Conservation (phyloP, 2,329 filamentous ascomycete genomes). For the Ustulina deusta region DNA sequence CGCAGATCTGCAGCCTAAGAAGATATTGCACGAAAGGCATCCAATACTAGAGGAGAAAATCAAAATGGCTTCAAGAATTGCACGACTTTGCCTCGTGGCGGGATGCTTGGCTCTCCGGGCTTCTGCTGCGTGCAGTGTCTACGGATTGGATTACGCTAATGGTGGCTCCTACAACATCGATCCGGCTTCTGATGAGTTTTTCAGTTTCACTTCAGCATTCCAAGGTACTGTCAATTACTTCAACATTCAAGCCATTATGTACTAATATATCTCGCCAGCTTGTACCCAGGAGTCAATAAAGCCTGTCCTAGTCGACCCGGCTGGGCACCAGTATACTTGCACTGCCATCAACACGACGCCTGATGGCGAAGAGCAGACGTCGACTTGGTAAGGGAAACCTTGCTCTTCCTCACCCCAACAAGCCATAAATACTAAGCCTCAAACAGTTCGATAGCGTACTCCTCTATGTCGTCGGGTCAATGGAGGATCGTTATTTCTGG, state of each 20-base stretch:
- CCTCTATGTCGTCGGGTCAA: conserved; percentile 53
- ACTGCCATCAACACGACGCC: conserved; percentile 53
- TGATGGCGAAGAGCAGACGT: conserved; percentile 52
- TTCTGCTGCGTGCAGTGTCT: conserved; percentile 50
- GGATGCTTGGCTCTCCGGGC: conserved; percentile 37
- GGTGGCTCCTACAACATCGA: conserved; percentile 56
- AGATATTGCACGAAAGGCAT: not conserved
- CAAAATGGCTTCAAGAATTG: conserved; percentile 38
- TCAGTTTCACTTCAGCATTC: conserved; percentile 55
- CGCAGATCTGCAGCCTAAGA: conserved; percentile 9
- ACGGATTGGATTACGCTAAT: conserved; percentile 55
- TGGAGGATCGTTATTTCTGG: conserved; percentile 56
- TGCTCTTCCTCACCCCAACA: not conserved
- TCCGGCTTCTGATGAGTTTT: conserved; percentile 53
- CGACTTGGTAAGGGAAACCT: conserved; percentile 52
- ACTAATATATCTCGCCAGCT: conserved; percentile 45
- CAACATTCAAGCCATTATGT: not conserved
- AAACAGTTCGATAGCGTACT: conserved; percentile 53
- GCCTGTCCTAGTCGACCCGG: conserved; percentile 53
- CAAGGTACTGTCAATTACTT: conserved; percentile 46
- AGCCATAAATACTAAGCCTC: conserved; percentile 1
- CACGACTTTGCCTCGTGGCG: conserved; percentile 33
- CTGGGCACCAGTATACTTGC: conserved; percentile 52
- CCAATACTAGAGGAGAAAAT: not conserved
- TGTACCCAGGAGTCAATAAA: conserved; percentile 52